These are phyloP conservation scores for Skeletonema marinoi DNA, from an alignment of 108 stramenopile species.

Conservation along the genomic window DNA sequence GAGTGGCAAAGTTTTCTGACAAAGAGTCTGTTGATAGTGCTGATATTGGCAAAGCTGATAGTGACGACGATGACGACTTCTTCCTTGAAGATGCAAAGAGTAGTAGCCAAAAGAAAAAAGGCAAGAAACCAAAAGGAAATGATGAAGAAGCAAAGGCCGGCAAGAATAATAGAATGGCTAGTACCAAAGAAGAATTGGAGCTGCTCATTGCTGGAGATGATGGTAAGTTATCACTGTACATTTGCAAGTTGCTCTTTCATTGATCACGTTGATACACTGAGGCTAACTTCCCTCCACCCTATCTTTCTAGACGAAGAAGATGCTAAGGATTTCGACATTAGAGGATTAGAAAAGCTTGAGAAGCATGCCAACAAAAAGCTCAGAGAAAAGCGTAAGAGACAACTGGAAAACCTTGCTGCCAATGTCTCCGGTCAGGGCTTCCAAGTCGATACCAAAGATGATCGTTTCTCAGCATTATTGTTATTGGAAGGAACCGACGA, in stretches of 20 bases:
- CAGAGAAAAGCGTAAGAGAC: constrained; percentile 76
- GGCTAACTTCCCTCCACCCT: no score
- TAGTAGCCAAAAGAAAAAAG: neutral
- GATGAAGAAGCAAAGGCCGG: constrained; percentile 15
- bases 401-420: constrained; percentile 68
- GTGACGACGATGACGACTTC: constrained; percentile 50
- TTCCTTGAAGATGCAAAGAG: constrained; percentile 29
- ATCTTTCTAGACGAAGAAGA: constrained; percentile 62
- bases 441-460: constrained; percentile 80
- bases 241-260: no score
- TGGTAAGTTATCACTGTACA: constrained; percentile 23
- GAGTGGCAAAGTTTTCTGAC: constrained; percentile 43
- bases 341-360: constrained; percentile 78
- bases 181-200: constrained; percentile 73
- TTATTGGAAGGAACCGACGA: constrained; percentile 89
- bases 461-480: constrained; percentile 88
- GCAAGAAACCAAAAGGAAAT: neutral
- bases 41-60: constrained; percentile 3
- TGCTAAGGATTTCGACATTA: constrained; percentile 79
- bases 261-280: no score
- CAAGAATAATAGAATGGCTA: constrained; percentile 8
- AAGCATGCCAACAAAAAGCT: constrained; percentile 84
- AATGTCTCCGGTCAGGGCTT: constrained; percentile 83
- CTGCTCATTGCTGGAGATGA: constrained; percentile 81
- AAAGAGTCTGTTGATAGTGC: constrained; percentile 33